Evolutionary conservation across 768 basidiomycete species (phyloP).

Genomic region (Tulasnella sp.): DNA sequence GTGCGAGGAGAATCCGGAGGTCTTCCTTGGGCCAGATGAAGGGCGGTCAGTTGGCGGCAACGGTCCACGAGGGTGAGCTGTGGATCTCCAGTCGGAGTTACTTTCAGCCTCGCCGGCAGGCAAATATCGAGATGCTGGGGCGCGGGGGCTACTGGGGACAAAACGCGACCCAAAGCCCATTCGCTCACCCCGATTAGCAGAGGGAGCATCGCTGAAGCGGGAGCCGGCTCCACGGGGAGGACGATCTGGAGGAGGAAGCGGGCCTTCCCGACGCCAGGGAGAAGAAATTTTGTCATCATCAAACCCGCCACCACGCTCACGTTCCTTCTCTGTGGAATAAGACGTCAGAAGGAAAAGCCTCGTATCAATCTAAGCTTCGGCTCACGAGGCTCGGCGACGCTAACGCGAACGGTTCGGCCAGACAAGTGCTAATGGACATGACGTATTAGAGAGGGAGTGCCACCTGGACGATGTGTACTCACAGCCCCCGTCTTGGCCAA

Average conservation of each 20-base stretch:
- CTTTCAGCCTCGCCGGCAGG: constrained; percentile 16
- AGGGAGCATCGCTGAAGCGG: constrained; percentile 17
- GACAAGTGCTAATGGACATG: constrained; percentile 47
- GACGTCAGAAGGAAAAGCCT: background rate
- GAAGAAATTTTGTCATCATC: constrained; percentile 66
- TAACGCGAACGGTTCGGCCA: constrained; percentile 77
- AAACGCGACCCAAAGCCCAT: constrained; percentile 25
- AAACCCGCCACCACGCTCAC: constrained; percentile 36
- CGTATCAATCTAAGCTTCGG: constrained; percentile 25
- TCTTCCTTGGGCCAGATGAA: constrained; percentile 40
- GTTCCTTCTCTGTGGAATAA: constrained; percentile 58
- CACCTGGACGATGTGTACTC: constrained; percentile 28
- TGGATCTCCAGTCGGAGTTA: constrained; percentile 21
- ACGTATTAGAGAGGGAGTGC: background rate
- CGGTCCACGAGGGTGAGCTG: constrained; percentile 19
- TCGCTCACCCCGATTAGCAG: constrained; percentile 24
- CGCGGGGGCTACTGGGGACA: constrained; percentile 22
- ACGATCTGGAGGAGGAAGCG: constrained; percentile 46
- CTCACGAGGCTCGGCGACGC: constrained; percentile 94
- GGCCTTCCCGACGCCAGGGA: constrained; percentile 83
- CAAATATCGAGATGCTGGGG: background rate
- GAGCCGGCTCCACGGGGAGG: constrained; percentile 13
- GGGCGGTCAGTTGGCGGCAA: constrained; percentile 29
- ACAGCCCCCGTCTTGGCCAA: constrained; percentile 64
- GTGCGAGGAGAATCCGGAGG: constrained; percentile 44